Evolutionary conservation across 2,329 filamentous ascomycete genomes (phyloP), one percentile per base, ranked within the genome.

Genomic region (Esteya vermicola): DNA sequence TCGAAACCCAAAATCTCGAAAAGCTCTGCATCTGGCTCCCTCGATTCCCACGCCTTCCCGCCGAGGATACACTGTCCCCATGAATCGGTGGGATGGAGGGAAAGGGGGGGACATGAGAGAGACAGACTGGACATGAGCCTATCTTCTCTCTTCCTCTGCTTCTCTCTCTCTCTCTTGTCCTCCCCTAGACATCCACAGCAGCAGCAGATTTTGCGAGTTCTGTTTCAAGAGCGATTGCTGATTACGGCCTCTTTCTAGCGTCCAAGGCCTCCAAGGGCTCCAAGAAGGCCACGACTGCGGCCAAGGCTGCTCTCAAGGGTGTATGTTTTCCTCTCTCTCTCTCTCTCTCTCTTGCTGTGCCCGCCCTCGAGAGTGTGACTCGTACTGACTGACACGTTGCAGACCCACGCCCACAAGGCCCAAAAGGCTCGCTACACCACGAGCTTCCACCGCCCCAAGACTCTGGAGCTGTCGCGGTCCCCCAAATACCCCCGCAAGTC

Each of bases 401-500:
- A 74, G 68, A 58, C 65, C 51, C 63, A 68, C 62, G 58, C 64
- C 47, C 78, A 91, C 70, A 94, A 94, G 78, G 78, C 82, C 69
- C 78, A 78, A 70, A 95, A 95, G 77, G 78, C 93, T 67, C 82
- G 89, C 64, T 76, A 77, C 61, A 86, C 77, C 64, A 94, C 89
- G 56, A 88, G 81, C 63, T 98, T 96, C 83, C 89, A 94, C 79
- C 79, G 78, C 58, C 91, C 91, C 60, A 96, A 96, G 81, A 96
- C 88, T 53, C 84, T 95, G 59, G 71, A 82, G 66, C 78, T 95
- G 56, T 83, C 85, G 56, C 85, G 91, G 61, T 66, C 80, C 38
- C 88, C 89, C 65, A 94, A 93, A 73, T 96, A 93, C 77, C 88
- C 85, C 54, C 86, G 89, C 73, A 93, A 91, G 76, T 88, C 85